phyloP scores from a whole-genome alignment of 257 asterid species.

The Solanum pimpinellifolium region DNA sequence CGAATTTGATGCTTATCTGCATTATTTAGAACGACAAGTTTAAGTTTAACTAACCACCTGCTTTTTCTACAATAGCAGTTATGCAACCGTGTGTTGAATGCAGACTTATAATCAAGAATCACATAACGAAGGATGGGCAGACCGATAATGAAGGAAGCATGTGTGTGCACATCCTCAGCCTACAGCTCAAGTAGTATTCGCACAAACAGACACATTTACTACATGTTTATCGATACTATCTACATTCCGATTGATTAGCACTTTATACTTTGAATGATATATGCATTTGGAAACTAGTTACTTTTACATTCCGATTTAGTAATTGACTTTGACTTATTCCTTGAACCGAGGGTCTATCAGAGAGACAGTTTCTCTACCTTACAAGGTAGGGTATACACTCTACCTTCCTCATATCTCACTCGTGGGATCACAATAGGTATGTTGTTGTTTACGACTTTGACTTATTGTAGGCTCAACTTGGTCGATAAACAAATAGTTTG shows the following conservation, averaged over 20 bases:
- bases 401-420: not conserved
- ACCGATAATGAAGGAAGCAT: not conserved
- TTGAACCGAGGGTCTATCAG: not conserved
- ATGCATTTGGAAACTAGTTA: not conserved
- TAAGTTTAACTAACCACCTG: not conserved
- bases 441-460: not conserved
- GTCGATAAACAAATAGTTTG: not conserved
- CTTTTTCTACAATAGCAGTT: not conserved
- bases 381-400: not conserved
- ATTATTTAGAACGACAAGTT: slow-evolving; percentile 9
- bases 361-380: not conserved
- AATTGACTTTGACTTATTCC: not conserved
- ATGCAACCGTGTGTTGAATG: not conserved
- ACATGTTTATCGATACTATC: not conserved
- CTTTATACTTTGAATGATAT: not conserved
- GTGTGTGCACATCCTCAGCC: not conserved
- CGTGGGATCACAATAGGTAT: not conserved
- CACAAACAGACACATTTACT: not conserved
- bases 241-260: not conserved
- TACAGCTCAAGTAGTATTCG: not conserved
- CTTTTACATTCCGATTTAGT: not conserved
- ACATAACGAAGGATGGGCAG: not conserved
- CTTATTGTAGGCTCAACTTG: not conserved
- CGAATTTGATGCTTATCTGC: slow-evolving; percentile 67
- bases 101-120: not conserved